These are phyloP conservation scores for Nadsonia commutata DNA, from an alignment of 1,139 yeast species.

Conservation along the genomic window DNA sequence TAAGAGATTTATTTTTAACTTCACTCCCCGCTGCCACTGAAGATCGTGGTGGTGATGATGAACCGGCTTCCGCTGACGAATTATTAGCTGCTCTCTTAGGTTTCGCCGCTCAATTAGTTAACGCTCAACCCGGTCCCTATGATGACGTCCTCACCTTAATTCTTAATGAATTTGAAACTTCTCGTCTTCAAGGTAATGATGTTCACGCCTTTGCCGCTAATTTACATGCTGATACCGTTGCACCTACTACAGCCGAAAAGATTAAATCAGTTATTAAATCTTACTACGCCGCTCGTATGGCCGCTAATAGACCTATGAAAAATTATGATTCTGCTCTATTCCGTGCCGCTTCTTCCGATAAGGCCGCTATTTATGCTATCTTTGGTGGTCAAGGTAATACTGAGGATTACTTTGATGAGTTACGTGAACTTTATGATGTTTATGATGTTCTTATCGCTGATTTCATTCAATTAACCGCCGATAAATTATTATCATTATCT, in stretches of 20 bases:
- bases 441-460: conserved; percentile 67
- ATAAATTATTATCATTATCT: conserved; percentile 52
- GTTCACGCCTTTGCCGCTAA: conserved; percentile 80
- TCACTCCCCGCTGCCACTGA: conserved; percentile 64
- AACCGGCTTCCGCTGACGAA: conserved; percentile 81
- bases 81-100: conserved; percentile 75
- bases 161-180: conserved; percentile 67
- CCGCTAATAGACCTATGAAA: conserved; percentile 34
- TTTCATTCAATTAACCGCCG: conserved; percentile 55
- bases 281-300: conserved; percentile 42
- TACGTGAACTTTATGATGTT: conserved; percentile 65
- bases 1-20: conserved; percentile 73
- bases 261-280: conserved; percentile 62
- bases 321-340: conserved; percentile 50
- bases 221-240: conserved; percentile 24
- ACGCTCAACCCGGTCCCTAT: conserved; percentile 38
- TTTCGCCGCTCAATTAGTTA: conserved; percentile 48
- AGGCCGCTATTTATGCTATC: conserved; percentile 61
- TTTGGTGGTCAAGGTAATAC: conserved; percentile 99
- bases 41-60: conserved; percentile 74
- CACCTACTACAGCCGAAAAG: conserved; percentile 54
- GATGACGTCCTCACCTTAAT: conserved; percentile 57
- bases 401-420: conserved; percentile 93
- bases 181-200: conserved; percentile 62
- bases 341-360: conserved; percentile 38